These are phyloP conservation scores for Nidularia sp. DNA, from an alignment of 768 basidiomycete genomes.

Conservation along the genomic window DNA sequence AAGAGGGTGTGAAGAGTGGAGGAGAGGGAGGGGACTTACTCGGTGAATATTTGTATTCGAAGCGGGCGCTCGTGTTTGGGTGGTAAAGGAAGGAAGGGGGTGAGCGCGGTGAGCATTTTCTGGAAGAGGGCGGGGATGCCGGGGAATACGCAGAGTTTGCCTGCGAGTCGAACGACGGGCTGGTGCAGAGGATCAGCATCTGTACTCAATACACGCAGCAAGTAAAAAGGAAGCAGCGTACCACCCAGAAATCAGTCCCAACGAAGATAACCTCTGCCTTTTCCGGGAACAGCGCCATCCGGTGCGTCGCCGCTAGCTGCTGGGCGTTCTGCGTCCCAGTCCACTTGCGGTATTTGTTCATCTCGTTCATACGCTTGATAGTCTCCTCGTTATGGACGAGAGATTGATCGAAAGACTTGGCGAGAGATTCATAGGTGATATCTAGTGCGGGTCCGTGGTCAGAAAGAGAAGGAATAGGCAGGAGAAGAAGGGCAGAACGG, in stretches of 20 bases:
- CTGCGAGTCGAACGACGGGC: constrained; percentile 84
- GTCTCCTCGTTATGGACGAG: constrained; percentile 79
- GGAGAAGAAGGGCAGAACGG: constrained; percentile 11
- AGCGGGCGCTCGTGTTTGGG: constrained; percentile 68
- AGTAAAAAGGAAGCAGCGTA: constrained; percentile 27
- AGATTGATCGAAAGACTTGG: constrained; percentile 73
- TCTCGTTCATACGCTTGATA: constrained; percentile 63
- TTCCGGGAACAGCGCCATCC: constrained; percentile 91
- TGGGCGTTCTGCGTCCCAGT: constrained; percentile 62
- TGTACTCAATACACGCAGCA: neutral
- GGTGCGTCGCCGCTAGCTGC: constrained; percentile 69
- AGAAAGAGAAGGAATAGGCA: neutral
- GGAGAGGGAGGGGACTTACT: constrained; percentile 33
- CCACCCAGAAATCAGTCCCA: constrained; percentile 81
- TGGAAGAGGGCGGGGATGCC: constrained; percentile 87
- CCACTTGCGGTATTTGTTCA: constrained; percentile 53
- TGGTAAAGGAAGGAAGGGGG: constrained; percentile 75
- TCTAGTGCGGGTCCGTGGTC: constrained; percentile 34
- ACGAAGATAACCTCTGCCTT: constrained; percentile 78
- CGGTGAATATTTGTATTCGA: constrained; percentile 81
- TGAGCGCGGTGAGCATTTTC: constrained; percentile 70
- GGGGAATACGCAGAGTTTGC: constrained; percentile 88
- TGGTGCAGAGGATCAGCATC: constrained; percentile 14
- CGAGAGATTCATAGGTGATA: constrained; percentile 87
- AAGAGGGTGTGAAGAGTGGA: neutral